Conservation (phyloP, 148 eudicot species). For the Vaccinium vitisidaea region DNA sequence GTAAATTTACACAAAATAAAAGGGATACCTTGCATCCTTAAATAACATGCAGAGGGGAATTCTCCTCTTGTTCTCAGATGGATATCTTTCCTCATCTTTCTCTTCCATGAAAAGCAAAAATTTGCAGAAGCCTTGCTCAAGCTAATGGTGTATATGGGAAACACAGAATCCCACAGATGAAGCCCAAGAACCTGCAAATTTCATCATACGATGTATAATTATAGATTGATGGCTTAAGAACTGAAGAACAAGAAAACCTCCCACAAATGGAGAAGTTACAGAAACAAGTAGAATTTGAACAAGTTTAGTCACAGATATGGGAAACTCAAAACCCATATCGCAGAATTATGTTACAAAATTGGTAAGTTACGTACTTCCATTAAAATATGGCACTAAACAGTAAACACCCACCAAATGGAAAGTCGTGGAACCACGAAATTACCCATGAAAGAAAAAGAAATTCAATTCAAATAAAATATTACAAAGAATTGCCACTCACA, state of each 20-base stretch:
- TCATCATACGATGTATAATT: neutral
- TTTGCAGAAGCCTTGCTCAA: neutral
- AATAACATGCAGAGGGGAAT: conserved; percentile 44
- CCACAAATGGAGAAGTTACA: neutral
- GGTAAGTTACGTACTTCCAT: neutral
- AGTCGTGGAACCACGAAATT: neutral
- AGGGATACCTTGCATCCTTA: conserved; percentile 45
- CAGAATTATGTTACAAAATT: neutral
- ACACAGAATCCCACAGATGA: neutral
- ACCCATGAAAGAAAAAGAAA: neutral
- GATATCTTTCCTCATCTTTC: conserved; percentile 32
- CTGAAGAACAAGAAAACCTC: neutral
- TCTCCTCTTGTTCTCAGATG: conserved; percentile 33
- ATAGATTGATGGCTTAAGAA: neutral
- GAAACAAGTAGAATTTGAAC: neutral
- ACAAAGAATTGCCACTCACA: neutral
- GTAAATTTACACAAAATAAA: neutral
- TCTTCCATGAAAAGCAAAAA: conserved; percentile 31
- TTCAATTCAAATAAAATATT: neutral
- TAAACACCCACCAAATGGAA: neutral
- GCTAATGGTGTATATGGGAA: neutral
- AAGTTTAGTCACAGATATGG: neutral
- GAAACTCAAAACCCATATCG: neutral
- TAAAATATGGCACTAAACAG: neutral
- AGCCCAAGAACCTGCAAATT: neutral